Conservation (phyloP, 495 filamentous ascomycete genomes). For the Annulohypoxylon moriforme region DNA sequence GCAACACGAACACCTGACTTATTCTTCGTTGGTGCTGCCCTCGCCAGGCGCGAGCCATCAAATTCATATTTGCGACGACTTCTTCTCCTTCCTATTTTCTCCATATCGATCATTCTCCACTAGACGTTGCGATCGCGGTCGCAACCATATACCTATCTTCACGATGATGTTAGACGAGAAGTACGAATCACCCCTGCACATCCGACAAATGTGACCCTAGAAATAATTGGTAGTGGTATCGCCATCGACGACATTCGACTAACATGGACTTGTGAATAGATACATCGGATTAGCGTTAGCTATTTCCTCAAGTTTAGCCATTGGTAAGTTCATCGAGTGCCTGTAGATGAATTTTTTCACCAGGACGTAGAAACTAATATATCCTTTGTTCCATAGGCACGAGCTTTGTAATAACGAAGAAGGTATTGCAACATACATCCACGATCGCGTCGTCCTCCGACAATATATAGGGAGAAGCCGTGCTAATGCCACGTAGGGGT, state of each 20-base stretch:
- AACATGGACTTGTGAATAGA: constrained; percentile 63
- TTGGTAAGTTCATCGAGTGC: constrained; percentile 70
- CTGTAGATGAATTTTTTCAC: background rate
- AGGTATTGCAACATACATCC: constrained; percentile 62
- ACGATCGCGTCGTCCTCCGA: constrained; percentile 5
- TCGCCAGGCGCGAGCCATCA: constrained; percentile 57
- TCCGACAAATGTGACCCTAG: constrained; percentile 4
- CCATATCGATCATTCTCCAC: constrained; percentile 11
- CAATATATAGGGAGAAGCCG: background rate
- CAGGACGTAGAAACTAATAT: constrained; percentile 40
- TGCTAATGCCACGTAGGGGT: constrained; percentile 67
- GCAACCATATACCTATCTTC: constrained; percentile 42
- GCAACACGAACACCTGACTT: constrained; percentile 41
- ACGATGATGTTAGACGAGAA: constrained; percentile 85
- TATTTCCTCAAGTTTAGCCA: constrained; percentile 91
- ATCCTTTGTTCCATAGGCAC: constrained; percentile 66
- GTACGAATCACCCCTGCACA: constrained; percentile 63
- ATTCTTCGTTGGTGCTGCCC: constrained; percentile 38
- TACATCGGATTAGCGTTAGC: constrained; percentile 91
- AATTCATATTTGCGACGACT: constrained; percentile 34
- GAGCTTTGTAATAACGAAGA: constrained; percentile 95
- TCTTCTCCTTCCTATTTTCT: constrained; percentile 3
- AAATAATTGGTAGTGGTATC: background rate
- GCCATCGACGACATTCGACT: constrained; percentile 40
- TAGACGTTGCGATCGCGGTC: constrained; percentile 41